These are phyloP conservation scores for Penicillium sp. DNA, from an alignment of 2,329 filamentous ascomycete genomes.

Conservation along the genomic window DNA sequence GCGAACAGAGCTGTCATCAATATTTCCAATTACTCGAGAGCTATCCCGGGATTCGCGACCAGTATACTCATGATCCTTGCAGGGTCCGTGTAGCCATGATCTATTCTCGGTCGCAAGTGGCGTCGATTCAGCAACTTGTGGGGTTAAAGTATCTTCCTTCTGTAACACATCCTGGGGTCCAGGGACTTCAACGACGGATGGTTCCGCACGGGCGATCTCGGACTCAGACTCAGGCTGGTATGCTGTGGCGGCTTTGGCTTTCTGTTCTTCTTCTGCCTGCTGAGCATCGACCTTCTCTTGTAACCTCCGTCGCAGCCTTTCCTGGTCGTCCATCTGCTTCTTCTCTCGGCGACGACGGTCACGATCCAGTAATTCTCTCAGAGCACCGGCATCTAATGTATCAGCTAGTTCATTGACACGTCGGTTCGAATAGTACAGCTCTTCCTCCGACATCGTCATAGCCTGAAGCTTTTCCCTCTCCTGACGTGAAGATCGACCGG, in stretches of 20 bases:
- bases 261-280: constrained; percentile 51
- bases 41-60: constrained; percentile 32
- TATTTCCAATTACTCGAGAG: constrained; percentile 31
- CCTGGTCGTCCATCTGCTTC: constrained; percentile 67
- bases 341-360: constrained; percentile 76
- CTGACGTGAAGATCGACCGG: constrained; percentile 42
- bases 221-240: neutral
- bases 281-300: constrained; percentile 51
- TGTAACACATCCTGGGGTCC: neutral
- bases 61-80: constrained; percentile 27
- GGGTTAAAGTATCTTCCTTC: neutral
- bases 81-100: constrained; percentile 36
- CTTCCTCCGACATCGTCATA: constrained; percentile 60
- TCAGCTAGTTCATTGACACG: constrained; percentile 70
- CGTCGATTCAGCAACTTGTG: constrained; percentile 8
- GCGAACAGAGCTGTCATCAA: constrained; percentile 35
- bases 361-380: constrained; percentile 85
- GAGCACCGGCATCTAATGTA: constrained; percentile 74
- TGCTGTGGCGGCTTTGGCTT: neutral
- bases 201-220: neutral
- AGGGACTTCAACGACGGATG: neutral
- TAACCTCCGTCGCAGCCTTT: constrained; percentile 52
- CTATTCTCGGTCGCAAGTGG: constrained; percentile 10
- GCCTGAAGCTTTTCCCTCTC: constrained; percentile 50
- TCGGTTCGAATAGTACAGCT: constrained; percentile 55